These are phyloP conservation scores for Saturnispora besseyi DNA, from an alignment of 805 yeast species.

Conservation along the genomic window DNA sequence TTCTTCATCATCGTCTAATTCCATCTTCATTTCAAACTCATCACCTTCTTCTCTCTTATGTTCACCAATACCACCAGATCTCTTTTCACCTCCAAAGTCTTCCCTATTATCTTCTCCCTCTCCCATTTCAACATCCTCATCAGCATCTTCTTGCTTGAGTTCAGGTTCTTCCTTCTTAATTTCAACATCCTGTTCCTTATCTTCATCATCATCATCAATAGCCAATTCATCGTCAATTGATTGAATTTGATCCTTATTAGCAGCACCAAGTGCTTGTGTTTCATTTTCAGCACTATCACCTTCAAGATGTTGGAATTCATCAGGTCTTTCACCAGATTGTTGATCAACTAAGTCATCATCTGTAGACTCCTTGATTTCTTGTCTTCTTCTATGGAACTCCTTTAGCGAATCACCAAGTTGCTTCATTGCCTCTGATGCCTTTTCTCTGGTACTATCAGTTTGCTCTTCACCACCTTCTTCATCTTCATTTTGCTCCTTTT, in stretches of 20 bases:
- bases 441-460: conserved; percentile 52
- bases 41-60: conserved; percentile 26
- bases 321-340: conserved; percentile 60
- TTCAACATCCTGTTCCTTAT: conserved; percentile 22
- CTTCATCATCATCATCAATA: conserved; percentile 54
- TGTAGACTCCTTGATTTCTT: conserved; percentile 70
- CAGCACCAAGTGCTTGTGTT: conserved; percentile 90
- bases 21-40: conserved; percentile 39
- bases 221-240: conserved; percentile 72
- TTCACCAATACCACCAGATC: conserved; percentile 18
- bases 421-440: conserved; percentile 68
- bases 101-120: conserved; percentile 17
- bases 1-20: conserved; percentile 25
- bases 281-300: conserved; percentile 71
- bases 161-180: conserved; percentile 8
- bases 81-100: conserved; percentile 15
- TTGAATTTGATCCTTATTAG: conserved; percentile 71
- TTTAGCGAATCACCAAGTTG: conserved; percentile 87
- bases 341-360: conserved; percentile 45
- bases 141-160: conserved; percentile 24
- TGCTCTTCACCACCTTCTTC: conserved; percentile 38
- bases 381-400: conserved; percentile 83
- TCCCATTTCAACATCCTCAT: conserved; percentile 27
- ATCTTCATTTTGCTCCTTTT: conserved; percentile 33
- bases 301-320: conserved; percentile 77